Base-by-base conservation (phyloP, 176 grass and related monocot genomes). In the Puya raimondii region DNA sequence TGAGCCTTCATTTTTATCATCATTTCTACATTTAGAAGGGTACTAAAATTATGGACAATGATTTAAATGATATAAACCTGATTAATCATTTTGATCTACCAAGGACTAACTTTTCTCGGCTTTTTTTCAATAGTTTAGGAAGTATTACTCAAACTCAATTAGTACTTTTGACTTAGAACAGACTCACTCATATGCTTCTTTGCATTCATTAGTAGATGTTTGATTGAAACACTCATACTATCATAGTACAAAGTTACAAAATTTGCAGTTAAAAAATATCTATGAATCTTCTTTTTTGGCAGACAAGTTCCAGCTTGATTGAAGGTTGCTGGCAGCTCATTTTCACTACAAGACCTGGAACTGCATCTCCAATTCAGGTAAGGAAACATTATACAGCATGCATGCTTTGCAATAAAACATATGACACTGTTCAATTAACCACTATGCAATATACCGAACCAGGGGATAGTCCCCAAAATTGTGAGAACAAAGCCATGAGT, bases 291-390 rank as follows among this genome's bases (percentile, higher is more conserved):
- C n/a, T 26, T 26, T 26, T 26, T 1, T 26, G 25, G 82, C 77
- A 91, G 93, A 92, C 88, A 9, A 87, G 56, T 27, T 92, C 89
- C 47, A 81, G 66, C 83, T 79, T 90, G 85, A 92, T 96, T 27
- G 93, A 96, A 82, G 89, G 93, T 69, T 81, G 79, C 27, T 96
- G 93, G 93, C 89, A 87, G 79, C 86, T 96, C 48, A 83, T 96
- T 48, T 96, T 96, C 68, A 96, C 93, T 72, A 96, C 88, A 15
- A 89, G 93, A 86, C 93, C 93, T 79, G 93, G 88, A 61, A 92
- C 93, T 49, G 93, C 88, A 79, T 96, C 89, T 10, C 93, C 88
- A 61, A 96, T 96, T 81, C 93, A 96, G 82, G 93, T 96, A 61
- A 12, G 72, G 74, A 76, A 74, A 66, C 33, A 67, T 21, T n/a